These are phyloP conservation scores for Lumnitzera racemosa DNA, from an alignment of 345 rosid genomes.

Conservation along the genomic window DNA sequence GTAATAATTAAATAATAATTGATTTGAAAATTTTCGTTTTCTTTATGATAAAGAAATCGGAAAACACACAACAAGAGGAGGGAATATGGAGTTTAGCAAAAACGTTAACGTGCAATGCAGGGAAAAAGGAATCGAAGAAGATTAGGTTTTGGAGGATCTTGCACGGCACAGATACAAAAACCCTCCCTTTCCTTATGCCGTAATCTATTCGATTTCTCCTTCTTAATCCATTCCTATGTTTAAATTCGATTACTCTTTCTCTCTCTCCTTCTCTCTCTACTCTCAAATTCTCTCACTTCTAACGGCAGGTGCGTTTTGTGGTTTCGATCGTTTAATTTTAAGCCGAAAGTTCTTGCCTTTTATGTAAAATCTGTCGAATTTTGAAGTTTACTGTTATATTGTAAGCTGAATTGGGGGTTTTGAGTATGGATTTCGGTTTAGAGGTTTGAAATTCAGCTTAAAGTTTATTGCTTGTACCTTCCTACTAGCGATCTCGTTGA, in stretches of 20 bases:
- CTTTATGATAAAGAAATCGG: not conserved
- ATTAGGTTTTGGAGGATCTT: constrained; percentile 20
- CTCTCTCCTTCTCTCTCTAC: not conserved
- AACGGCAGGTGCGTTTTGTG: constrained; percentile 2
- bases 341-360: not conserved
- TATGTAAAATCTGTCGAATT: not conserved
- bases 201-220: constrained; percentile 41
- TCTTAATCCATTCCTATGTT: constrained; percentile 10
- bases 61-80: not conserved
- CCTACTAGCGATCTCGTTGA: not conserved
- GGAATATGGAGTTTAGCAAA: not conserved
- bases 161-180: constrained; percentile 39
- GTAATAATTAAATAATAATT: not conserved
- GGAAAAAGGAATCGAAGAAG: constrained; percentile 20
- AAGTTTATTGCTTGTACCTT: not conserved
- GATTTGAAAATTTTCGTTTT: not conserved
- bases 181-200: constrained; percentile 49
- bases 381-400: constrained; percentile 6
- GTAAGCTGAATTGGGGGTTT: constrained; percentile 1
- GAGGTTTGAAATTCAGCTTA: not conserved
- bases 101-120: constrained; percentile 60
- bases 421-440: no score
- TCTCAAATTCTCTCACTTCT: not conserved
- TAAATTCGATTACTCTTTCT: constrained; percentile 13
- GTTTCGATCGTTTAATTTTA: not conserved